phyloP scores from a whole-genome alignment of 352 stramenopile genomes.

The Phytophthora citrophthora region DNA sequence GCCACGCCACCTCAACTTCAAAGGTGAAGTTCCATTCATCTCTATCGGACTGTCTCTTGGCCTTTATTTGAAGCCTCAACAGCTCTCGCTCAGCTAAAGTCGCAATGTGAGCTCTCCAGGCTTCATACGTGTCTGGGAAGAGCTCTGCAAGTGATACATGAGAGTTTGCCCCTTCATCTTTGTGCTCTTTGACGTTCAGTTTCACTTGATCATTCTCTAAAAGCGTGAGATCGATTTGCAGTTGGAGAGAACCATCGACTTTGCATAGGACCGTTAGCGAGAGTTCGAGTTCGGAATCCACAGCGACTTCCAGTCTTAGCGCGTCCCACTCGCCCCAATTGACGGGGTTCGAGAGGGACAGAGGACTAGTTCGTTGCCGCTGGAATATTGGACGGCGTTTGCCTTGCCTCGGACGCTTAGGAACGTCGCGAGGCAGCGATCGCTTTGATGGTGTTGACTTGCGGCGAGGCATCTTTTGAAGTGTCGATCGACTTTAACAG shows the following conservation, averaged over 20 bases:
- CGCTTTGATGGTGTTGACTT: slow-evolving; percentile 31
- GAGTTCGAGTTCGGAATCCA: slow-evolving; percentile 5
- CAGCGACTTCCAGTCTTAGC: slow-evolving; percentile 17
- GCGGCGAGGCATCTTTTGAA: slow-evolving; percentile 18
- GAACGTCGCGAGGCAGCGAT: neutral
- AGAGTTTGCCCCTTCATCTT: slow-evolving; percentile 2
- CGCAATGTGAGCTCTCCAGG: slow-evolving; percentile 21
- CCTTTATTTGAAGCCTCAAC: slow-evolving; percentile 45
- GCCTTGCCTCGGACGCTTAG: slow-evolving; percentile 12
- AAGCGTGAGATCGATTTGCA: slow-evolving; percentile 23
- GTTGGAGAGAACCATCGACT: neutral
- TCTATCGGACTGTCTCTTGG: neutral
- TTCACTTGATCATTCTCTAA: slow-evolving; percentile 17
- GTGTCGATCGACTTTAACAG: neutral
- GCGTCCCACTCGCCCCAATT: slow-evolving; percentile 1
- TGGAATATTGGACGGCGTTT: neutral
- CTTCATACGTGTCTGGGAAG: slow-evolving; percentile 24
- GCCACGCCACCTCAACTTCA: slow-evolving; percentile 46
- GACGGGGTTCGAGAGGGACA: slow-evolving; percentile 9
- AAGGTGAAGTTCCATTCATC: slow-evolving; percentile 32
- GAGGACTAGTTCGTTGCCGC: slow-evolving; percentile 9
- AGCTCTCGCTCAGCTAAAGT: slow-evolving; percentile 36
- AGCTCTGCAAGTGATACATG: slow-evolving; percentile 27
- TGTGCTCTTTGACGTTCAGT: slow-evolving; percentile 1
- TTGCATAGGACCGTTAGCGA: slow-evolving; percentile 14